Conservation (phyloP, 495 filamentous ascomycete genomes). For the Parachaetomium inaequale region DNA sequence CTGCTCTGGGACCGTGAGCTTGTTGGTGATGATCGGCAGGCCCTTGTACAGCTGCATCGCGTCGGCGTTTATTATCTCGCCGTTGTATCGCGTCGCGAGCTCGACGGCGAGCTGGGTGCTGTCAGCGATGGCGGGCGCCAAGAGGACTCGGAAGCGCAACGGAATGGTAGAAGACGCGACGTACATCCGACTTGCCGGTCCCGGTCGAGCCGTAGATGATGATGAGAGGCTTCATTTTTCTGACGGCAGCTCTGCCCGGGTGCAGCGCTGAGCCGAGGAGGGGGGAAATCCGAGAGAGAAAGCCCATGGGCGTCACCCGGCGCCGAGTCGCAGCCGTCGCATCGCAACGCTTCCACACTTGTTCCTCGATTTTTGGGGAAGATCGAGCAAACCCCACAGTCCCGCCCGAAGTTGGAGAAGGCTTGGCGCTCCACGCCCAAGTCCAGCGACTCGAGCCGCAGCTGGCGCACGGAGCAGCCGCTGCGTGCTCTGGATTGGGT, state of each 20-base stretch:
- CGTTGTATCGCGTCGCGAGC: constrained; percentile 75
- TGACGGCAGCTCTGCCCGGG: constrained; percentile 4
- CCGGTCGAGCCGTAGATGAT: constrained; percentile 89
- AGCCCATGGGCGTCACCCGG: constrained; percentile 15
- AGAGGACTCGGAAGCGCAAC: neutral
- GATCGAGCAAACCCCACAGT: neutral
- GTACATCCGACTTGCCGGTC: constrained; percentile 96
- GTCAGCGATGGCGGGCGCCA: constrained; percentile 16
- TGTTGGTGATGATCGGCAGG: constrained; percentile 93
- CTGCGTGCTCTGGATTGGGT: neutral
- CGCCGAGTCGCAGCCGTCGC: neutral
- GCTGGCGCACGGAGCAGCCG: constrained; percentile 5
- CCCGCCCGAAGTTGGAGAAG: constrained; percentile 13
- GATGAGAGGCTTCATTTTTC: constrained; percentile 59
- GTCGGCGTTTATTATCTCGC: constrained; percentile 96
- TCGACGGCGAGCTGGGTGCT: constrained; percentile 81
- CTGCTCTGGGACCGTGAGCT: constrained; percentile 70
- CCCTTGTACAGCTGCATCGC: constrained; percentile 98
- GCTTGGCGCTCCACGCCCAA: neutral
- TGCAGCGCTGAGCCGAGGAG: neutral
- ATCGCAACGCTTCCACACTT: neutral
- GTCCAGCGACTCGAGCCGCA: neutral
- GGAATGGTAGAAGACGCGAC: neutral
- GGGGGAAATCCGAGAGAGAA: neutral
- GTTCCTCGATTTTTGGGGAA: neutral